Evolutionary conservation across 148 eudicot species (phyloP).

Genomic region (Euryodendron excelsum): DNA sequence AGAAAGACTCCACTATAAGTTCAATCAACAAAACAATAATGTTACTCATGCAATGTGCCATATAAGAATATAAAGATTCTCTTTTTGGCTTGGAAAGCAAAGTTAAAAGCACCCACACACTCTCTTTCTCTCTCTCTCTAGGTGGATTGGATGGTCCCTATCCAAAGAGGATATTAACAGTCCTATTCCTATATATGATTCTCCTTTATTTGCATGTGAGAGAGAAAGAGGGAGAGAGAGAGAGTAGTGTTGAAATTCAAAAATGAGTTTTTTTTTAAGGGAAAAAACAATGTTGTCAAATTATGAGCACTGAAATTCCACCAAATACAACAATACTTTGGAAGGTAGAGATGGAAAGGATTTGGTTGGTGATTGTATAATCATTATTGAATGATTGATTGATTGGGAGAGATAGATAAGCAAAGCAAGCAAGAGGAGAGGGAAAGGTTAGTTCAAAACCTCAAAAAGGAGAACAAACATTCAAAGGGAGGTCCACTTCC

Average conservation of each 20-base stretch:
- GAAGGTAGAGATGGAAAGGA: neutral
- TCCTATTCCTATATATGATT: neutral
- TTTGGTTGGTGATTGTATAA: neutral
- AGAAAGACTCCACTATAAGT: neutral
- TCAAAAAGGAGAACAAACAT: conserved; percentile 8
- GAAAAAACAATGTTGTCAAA: neutral
- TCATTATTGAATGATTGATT: conserved; percentile 4
- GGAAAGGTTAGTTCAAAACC: conserved; percentile 4
- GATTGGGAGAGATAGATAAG: neutral
- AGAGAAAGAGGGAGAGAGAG: neutral
- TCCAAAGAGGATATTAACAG: neutral
- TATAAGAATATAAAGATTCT: conserved; percentile 17
- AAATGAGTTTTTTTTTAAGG: neutral
- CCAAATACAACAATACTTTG: neutral
- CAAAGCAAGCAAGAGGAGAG: neutral
- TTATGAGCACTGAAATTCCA: conserved; percentile 18
- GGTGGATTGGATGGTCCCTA: conserved; percentile 10
- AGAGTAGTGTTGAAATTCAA: neutral
- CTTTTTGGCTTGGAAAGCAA: conserved; percentile 10
- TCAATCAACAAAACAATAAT: conserved; percentile 13
- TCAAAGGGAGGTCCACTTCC: conserved; percentile 18
- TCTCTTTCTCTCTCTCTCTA: conserved; percentile 6
- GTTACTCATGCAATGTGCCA: neutral
- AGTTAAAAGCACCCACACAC: conserved; percentile 2
- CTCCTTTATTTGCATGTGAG: neutral